Conservation (phyloP, 2,329 filamentous ascomycete species). For the Talaromyces sp. region DNA sequence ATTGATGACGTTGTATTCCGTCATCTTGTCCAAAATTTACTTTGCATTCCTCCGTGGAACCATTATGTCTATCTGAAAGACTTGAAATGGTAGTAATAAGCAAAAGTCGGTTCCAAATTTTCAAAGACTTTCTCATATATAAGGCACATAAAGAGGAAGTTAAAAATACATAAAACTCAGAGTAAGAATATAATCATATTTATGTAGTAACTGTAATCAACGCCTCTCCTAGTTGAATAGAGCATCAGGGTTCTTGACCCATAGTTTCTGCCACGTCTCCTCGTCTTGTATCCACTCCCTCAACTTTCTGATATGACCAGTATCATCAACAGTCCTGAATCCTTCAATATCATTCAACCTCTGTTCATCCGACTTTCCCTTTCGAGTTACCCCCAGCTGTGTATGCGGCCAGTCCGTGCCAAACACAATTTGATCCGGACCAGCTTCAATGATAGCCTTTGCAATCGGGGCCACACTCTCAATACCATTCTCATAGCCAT, state of each 20-base stretch:
- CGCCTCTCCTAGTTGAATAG: constrained; percentile 12
- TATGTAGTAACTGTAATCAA: not conserved
- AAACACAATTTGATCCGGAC: constrained; percentile 17
- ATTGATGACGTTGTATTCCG: not conserved
- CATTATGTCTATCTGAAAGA: too few relatives aligned
- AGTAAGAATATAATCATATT: not conserved
- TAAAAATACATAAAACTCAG: too few relatives aligned
- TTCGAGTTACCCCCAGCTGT: constrained; percentile 14
- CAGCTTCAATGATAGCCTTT: constrained; percentile 14
- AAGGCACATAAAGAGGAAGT: too few relatives aligned
- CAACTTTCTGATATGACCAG: constrained; percentile 14
- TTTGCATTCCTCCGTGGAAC: too few relatives aligned
- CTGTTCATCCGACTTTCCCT: constrained; percentile 17
- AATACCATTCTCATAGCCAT: constrained; percentile 14
- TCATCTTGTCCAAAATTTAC: too few relatives aligned
- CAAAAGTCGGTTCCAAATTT: not conserved
- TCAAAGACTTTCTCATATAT: too few relatives aligned
- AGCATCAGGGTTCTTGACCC: constrained; percentile 15
- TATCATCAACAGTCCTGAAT: constrained; percentile 16
- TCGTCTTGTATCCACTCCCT: constrained; percentile 18
- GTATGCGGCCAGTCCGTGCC: constrained; percentile 20
- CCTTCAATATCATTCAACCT: constrained; percentile 16
- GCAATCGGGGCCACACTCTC: constrained; percentile 13
- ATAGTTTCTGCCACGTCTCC: constrained; percentile 16
- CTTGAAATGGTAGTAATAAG: not conserved